Percentiles rank a stretch among this genome's conserved stretches.
phyloP scores from a whole-genome alignment of 2,329 filamentous ascomycete genomes.

The Diplodia intermedia region DNA sequence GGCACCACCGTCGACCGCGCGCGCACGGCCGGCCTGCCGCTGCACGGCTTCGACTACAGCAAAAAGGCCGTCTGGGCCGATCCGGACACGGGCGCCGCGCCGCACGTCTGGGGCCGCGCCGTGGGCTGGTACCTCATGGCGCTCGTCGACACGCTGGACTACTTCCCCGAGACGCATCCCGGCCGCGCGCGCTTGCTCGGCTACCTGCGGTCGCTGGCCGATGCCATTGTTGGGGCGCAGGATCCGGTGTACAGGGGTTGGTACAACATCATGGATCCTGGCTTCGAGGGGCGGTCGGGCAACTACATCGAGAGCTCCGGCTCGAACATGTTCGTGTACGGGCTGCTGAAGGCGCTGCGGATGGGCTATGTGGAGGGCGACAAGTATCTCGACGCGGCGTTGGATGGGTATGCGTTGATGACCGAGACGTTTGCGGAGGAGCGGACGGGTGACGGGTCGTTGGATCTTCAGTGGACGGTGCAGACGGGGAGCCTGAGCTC shows the following conservation, averaged over 20 bases:
- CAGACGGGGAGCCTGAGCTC: conserved; percentile 59
- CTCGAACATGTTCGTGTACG: conserved; percentile 58
- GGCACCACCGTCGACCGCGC: conserved; percentile 45
- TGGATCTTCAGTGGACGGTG: conserved; percentile 61
- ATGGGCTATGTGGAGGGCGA: conserved; percentile 42
- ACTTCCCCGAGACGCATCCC: conserved; percentile 50
- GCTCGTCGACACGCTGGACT: conserved; percentile 58
- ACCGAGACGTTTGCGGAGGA: conserved; percentile 57
- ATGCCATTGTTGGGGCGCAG: conserved; percentile 53
- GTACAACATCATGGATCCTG: conserved; percentile 64
- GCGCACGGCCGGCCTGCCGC: conserved; percentile 43
- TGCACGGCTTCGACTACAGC: conserved; percentile 47
- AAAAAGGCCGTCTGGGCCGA: conserved; percentile 48
- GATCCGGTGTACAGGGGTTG: conserved; percentile 60
- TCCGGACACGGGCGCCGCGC: conserved; percentile 44
- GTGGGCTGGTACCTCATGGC: conserved; percentile 50
- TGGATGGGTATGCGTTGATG: conserved; percentile 55
- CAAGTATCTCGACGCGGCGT: conserved; percentile 51
- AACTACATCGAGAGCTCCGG: conserved; percentile 69
- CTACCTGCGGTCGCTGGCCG: conserved; percentile 51
- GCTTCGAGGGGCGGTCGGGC: conserved; percentile 53
- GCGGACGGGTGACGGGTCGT: conserved; percentile 51
- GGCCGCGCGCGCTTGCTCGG: conserved; percentile 51
- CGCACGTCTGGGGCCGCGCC: conserved; percentile 49
- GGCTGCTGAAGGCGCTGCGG: conserved; percentile 45